Conservation (phyloP, 176 grass and related monocot species). For the Zea mays region Zm-B73-REFERENCE-NAM-5.0 NC_050098.1:163746501-163747000, state of each 20-base stretch:
- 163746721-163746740: not conserved
- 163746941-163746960: not conserved
- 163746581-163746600: no score
- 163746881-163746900: slow-evolving; percentile 63
- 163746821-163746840: slow-evolving; percentile 61
- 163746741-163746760: not conserved
- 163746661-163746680: not conserved
- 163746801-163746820: slow-evolving; percentile 79
- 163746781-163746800: slow-evolving; percentile 83
- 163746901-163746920: not conserved
- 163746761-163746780: slow-evolving; percentile 63
- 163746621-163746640: no score
- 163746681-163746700: not conserved
- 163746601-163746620: not conserved
- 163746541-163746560: not conserved
- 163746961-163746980: slow-evolving; percentile 82
- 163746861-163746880: slow-evolving; percentile 85
- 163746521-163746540: not conserved
- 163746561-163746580: no score
- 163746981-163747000: no score
- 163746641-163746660: not conserved
- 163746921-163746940: no score
- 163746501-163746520: not conserved
- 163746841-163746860: slow-evolving; percentile 72
- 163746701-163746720: not conserved